Percentiles rank a stretch among this genome's conserved stretches.
Evolutionary conservation across 2,329 filamentous ascomycete genomes (phyloP).

Genomic region (Diaporthe vaccinii): DNA sequence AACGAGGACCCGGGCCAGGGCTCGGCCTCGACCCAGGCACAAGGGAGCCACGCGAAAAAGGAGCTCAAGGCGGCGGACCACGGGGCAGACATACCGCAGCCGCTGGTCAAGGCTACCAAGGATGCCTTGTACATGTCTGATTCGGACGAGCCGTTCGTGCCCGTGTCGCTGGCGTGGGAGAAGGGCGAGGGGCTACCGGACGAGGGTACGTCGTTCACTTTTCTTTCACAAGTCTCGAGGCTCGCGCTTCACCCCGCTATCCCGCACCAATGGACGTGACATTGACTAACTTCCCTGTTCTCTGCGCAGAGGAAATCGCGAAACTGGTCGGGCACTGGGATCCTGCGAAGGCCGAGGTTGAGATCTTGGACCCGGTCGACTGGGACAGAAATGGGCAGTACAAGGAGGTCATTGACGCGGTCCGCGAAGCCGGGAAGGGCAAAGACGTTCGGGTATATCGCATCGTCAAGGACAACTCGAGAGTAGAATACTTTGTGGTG

Average conservation of each 20-base stretch:
- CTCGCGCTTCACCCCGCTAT: not conserved
- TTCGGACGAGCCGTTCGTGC: conserved; percentile 87
- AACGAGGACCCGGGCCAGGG: conserved; percentile 82
- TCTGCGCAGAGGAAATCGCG: conserved; percentile 74
- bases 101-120: conserved; percentile 63
- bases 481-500: conserved; percentile 85
- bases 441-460: conserved; percentile 82
- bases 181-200: conserved; percentile 68
- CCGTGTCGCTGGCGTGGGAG: conserved; percentile 76
- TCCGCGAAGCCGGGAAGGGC: conserved; percentile 73
- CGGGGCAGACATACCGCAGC: conserved; percentile 71
- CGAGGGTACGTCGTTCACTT: conserved; percentile 67
- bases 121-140: conserved; percentile 82
- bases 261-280: not conserved
- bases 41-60: conserved; percentile 42
- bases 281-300: conserved; percentile 27
- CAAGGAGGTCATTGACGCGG: conserved; percentile 75
- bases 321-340: conserved; percentile 72
- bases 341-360: conserved; percentile 68
- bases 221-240: not conserved
- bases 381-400: conserved; percentile 84
- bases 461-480: conserved; percentile 72
- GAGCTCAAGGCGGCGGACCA: conserved; percentile 67
- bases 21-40: conserved; percentile 49
- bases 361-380: conserved; percentile 75